A percentile compares a stretch with the other conserved stretches of the same genome.
Conservation (phyloP, 352 stramenopile species). For the Pilasporangium apinafurcum region DNA sequence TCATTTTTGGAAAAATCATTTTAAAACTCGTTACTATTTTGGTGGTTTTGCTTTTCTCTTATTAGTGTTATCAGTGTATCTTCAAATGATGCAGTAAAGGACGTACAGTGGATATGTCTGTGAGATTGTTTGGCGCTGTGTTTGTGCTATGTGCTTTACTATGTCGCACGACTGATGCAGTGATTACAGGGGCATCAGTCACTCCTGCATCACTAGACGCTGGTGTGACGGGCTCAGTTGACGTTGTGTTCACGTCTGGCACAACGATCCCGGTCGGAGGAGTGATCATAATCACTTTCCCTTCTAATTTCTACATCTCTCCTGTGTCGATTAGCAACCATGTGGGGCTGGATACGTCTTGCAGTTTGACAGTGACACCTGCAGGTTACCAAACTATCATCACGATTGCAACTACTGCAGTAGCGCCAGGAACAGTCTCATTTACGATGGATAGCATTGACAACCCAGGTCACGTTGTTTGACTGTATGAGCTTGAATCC, state of each 20-base stretch:
- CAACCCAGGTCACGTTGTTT: constrained; percentile 33
- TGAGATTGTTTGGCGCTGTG: background rate
- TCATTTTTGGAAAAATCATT: no score
- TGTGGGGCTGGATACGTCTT: constrained; percentile 16
- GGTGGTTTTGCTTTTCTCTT: no score
- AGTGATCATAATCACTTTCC: constrained; percentile 29
- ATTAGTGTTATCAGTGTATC: no score
- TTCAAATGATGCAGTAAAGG: no score
- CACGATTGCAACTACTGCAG: constrained; percentile 17
- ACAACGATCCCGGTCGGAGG: constrained; percentile 16
- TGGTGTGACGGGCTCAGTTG: constrained; percentile 20
- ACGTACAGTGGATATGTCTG: no score
- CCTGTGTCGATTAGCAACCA: constrained; percentile 11
- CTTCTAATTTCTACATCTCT: constrained; percentile 36
- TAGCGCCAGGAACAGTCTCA: constrained; percentile 15
- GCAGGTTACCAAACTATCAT: constrained; percentile 21
- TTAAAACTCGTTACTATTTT: no score
- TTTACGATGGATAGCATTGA: constrained; percentile 52
- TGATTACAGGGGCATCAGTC: constrained; percentile 26
- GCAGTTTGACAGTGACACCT: constrained; percentile 15
- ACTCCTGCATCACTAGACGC: constrained; percentile 14
- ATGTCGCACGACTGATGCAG: constrained; percentile 8
- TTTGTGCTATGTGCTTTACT: background rate
- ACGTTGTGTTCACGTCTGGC: constrained; percentile 29
- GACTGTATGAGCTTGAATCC: no score